Base-by-base conservation (phyloP, 116 monocot genomes). In the Posidonia oceanica region DNA sequence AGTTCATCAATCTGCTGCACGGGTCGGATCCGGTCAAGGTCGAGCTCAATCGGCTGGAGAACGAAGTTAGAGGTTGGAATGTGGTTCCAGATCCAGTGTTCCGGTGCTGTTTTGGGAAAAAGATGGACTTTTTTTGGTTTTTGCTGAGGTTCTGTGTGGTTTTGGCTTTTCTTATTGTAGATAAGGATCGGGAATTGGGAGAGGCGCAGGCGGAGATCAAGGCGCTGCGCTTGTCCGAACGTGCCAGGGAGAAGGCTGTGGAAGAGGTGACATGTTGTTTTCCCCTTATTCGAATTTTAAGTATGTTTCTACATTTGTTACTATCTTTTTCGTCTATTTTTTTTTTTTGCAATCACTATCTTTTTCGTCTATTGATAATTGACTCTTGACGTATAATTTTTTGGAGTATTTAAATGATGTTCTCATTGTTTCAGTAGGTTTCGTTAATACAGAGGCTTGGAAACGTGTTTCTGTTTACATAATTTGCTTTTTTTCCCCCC, bases 121-220 rank as follows among this genome's bases (percentile, higher is more conserved):
- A 16, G 72, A 17, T 69, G 36, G 38, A 0, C 8, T 37, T 10
- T 53, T 73, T 38, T 39, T 59, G 39, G 16, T 10, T 23, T 53
- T 68, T 51, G 3, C 4, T 51, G 44, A 52, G 0, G 3, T 4
- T 48, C 48, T 10, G 48, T 62, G 54, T 12, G 18, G 4, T 5
- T 58, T 16, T 20, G 4, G 36, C 10, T n/a, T 14, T 68, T 22
- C 14, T 14, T 55, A 57, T 40, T 76, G 18, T 80, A 94, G 90
- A 90, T 57, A 94, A 94, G 71, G 94, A 94, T 22, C 77, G 90
- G 71, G 94, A 94, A 70, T 67, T 90, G 79, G 76, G 76, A 56
- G 94, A 94, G 70, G 87, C 90, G n/a, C 83, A 85, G 3, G 90
- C 90, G 20, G 94, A 94, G 77, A 94, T 94, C 67, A 89, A 75